Evolutionary conservation across 345 rosid species (phyloP).

Genomic region (Iberis pinnata): DNA sequence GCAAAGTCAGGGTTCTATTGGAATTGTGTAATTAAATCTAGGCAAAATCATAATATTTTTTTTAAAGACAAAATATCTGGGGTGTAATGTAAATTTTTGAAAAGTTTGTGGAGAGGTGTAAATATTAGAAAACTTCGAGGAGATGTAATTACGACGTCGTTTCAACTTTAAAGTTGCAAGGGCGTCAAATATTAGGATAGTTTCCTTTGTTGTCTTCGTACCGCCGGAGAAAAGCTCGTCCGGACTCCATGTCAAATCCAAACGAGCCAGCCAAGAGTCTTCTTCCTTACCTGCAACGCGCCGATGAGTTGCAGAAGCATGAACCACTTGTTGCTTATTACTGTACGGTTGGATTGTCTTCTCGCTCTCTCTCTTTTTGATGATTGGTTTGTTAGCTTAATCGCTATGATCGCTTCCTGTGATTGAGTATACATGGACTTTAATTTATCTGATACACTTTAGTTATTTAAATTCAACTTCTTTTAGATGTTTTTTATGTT

Average conservation of each 20-base stretch:
- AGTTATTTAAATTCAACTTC: neutral
- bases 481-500: neutral
- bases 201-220: neutral
- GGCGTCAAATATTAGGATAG: conserved; percentile 9
- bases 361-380: neutral
- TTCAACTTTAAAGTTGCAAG: neutral
- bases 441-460: too few relatives aligned
- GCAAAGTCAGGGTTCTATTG: conserved; percentile 27
- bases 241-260: conserved; percentile 47
- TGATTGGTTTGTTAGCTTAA: neutral
- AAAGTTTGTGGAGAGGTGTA: neutral
- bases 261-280: conserved; percentile 85
- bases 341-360: conserved; percentile 38
- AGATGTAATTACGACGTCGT: conserved; percentile 23
- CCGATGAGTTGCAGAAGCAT: conserved; percentile 95
- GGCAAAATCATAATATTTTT: neutral
- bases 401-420: conserved; percentile 5
- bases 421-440: neutral
- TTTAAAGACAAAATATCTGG: neutral
- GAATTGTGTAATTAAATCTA: conserved; percentile 4
- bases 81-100: neutral
- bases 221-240: conserved; percentile 11
- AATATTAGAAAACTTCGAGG: neutral
- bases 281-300: conserved; percentile 87
- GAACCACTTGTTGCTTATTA: conserved; percentile 92